phyloP scores from a whole-genome alignment of 345 rosid genomes.

The Schrenkiella parvula region DNA sequence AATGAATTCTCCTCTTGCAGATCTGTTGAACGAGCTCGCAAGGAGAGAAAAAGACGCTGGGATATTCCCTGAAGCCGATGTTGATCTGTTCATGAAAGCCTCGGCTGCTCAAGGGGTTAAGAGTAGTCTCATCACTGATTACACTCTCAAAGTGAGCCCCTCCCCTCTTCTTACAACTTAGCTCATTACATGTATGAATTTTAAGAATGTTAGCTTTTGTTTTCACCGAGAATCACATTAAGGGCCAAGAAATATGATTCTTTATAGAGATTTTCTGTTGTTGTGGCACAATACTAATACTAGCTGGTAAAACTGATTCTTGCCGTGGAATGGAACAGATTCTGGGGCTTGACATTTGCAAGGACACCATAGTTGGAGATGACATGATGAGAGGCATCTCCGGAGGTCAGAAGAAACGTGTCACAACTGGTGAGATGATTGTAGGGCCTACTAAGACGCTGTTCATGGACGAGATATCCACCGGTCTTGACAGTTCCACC shows the following conservation, averaged over 20 bases:
- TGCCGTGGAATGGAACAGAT: constrained; percentile 33
- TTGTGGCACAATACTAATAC: background rate
- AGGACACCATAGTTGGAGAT: constrained; percentile 67
- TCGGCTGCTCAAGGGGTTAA: constrained; percentile 70
- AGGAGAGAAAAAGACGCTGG: constrained; percentile 80
- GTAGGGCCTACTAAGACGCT: constrained; percentile 65
- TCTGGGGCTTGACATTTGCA: constrained; percentile 62
- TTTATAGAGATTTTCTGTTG: background rate
- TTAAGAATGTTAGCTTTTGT: background rate
- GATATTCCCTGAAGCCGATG: constrained; percentile 75
- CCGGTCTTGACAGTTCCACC: constrained; percentile 74
- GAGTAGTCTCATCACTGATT: constrained; percentile 77
- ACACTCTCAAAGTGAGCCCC: constrained; percentile 68
- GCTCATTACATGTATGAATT: background rate
- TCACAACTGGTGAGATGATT: constrained; percentile 61
- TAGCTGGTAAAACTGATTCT: background rate
- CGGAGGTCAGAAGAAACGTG: constrained; percentile 29
- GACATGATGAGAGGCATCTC: constrained; percentile 59
- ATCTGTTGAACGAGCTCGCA: constrained; percentile 58
- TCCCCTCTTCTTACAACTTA: background rate
- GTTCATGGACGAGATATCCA: constrained; percentile 81
- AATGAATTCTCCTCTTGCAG: constrained; percentile 29
- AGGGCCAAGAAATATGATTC: background rate
- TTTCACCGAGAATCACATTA: background rate
- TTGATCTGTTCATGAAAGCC: constrained; percentile 91